Base-by-base conservation (phyloP, 768 basidiomycete genomes). In the Russula sp. region DNA sequence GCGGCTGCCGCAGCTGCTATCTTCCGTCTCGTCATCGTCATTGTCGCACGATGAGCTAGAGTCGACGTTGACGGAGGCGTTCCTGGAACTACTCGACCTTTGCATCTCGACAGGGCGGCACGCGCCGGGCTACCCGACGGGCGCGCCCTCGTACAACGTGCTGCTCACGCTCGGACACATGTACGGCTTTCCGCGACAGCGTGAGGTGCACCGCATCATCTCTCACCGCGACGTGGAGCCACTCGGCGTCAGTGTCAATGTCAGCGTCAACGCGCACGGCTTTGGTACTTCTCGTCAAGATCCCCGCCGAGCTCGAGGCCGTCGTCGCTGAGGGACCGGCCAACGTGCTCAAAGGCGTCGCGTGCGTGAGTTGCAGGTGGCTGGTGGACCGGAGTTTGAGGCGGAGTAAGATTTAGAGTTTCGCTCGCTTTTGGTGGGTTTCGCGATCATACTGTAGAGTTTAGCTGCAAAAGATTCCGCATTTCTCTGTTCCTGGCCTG, bases 261-360 rank as follows among this genome's bases (percentile, higher is more conserved):
- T 98, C 34, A 82, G 83, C 68, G 78, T 98, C 46, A 97, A 98
- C 72, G 81, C 95, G 48, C 79, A 96, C 51, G 95, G 91, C 14
- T 97, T 88, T 70, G 89, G 1, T 84, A 91, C 86, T 68, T 97
- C 81, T 97, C 58, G 92, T 90, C 29, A 92, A 88, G 76, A 92
- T 87, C 65, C 83, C 88, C 57, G 78, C 78, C 20, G 92, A 95
- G 74, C 71, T 92, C 53, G 82, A 84, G 58, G 81, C 79, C 2
- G 80, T 97, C 45, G 83, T 82, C 72, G 73, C 75, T 60, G 84
- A 86, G 71, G 81, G 84, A 1, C 74, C 89, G 32, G 76, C 78
- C 8, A 83, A 77, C 60, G 85, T 94, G 38, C 70, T 94, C 65
- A 73, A 76, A 51, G 79, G 75, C 20, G 88, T 92, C 9, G 88